Conservation (phyloP, 495 filamentous ascomycete genomes). For the Aspergillus carlsbadensis region DNA sequence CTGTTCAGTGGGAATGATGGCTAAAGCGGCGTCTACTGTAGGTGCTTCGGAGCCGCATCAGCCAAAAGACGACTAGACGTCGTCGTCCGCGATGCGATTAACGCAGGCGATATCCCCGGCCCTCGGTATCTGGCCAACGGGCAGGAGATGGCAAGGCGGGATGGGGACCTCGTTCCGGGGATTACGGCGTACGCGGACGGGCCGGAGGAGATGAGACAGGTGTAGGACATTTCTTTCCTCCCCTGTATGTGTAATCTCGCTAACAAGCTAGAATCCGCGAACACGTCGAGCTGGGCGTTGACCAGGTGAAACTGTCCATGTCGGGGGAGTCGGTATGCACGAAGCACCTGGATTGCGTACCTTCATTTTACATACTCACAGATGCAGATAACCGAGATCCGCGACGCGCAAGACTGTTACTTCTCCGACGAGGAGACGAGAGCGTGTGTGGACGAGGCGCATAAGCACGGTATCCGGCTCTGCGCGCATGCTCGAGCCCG, state of each 20-base stretch:
- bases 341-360: too few relatives aligned
- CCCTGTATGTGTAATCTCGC: too few relatives aligned
- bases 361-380: too few relatives aligned
- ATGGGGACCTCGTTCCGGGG: constrained; percentile 43
- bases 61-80: constrained; percentile 49
- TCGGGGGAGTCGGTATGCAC: constrained; percentile 40
- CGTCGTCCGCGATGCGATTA: constrained; percentile 55
- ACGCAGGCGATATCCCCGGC: constrained; percentile 52
- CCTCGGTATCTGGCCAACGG: constrained; percentile 50
- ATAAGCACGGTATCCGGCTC: constrained; percentile 40
- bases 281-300: constrained; percentile 45
- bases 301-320: constrained; percentile 54
- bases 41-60: constrained; percentile 50
- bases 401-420: constrained; percentile 48
- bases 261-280: too few relatives aligned
- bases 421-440: constrained; percentile 47
- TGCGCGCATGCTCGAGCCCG: constrained; percentile 51
- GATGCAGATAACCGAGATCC: constrained; percentile 38
- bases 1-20: not conserved
- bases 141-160: constrained; percentile 46
- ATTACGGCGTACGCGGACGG: constrained; percentile 51
- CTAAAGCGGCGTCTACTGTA: not conserved
- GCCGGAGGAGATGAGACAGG: constrained; percentile 44
- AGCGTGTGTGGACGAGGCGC: constrained; percentile 52
- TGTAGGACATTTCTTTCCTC: too few relatives aligned